Base-by-base conservation (phyloP, 768 basidiomycete genomes). In the Suillus subluteus region DNA sequence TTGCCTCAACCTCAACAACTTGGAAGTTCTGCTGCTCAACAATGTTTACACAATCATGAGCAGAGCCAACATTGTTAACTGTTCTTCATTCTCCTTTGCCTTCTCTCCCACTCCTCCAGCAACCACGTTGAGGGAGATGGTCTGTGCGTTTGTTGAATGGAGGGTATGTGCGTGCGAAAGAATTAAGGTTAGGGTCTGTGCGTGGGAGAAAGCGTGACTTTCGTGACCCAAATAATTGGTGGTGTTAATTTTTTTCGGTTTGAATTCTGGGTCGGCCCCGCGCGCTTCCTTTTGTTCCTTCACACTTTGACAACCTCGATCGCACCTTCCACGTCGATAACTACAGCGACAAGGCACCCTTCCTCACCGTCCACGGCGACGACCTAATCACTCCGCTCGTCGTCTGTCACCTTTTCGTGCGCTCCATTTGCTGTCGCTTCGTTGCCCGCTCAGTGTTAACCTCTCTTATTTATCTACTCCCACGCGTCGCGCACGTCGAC, bases 101-200 rank as follows among this genome's bases (percentile, higher is more conserved):
- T 23, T n/a, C 12, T 37, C 32, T n/a, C 6, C 11, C 11, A 21
- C 21, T 35, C 55, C 5, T 56, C 6, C 35, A 13, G 21, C 6
- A 52, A 32, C 55, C 13, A 56, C 21, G 30, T 54, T 54, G 15
- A 6, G 11, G 41, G 18, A 61, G 26, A 43, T 61, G 59, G 59
- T 61, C 59, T 61, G 59, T 61, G 59, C 59, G 59, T 61, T 61
- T 61, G 62, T 63, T 64, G 63, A 75, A 73, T 69, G 69, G 62
- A 67, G 64, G 63, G 65, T 64, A 65, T 69, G 73, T 73, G 75
- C 79, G 80, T 72, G 72, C 71, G 75, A 76, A 76, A 48, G 37
- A 54, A 62, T 69, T 75, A 76, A 78, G 76, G 78, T 79, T 79
- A 79, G 75, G 82, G 82, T 79, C 82, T 73, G 82, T 82, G 82